Base-by-base conservation (phyloP, 2,329 filamentous ascomycete genomes). In the Passalora sequoiae region DNA sequence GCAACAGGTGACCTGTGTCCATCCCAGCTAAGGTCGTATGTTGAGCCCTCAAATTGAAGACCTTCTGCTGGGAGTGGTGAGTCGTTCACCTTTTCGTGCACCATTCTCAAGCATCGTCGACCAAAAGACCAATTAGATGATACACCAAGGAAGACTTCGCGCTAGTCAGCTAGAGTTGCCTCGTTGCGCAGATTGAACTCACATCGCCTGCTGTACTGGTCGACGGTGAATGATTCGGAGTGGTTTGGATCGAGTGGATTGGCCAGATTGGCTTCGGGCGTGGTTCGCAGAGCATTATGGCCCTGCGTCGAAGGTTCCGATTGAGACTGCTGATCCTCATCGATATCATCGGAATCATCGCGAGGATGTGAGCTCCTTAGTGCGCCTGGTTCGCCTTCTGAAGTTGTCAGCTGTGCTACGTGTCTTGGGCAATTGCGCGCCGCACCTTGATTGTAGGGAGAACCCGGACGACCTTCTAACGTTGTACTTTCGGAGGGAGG, bases 71-170 rank as follows among this genome's bases (percentile, higher is more conserved):
- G 69, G 0, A 71, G 57, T 1, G 69, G 66, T 2, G 62, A 60
- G 29, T 68, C 64, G 37, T 69, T 66, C 15, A 74, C 60, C 40
- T 69, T 65, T 45, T 75, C 68, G 36, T 76, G 69, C 0, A 69
- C 68, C 39, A 76, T 64, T 19, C 63, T 67, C n/a, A 78, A 60
- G 1, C 76, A 66, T 13, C 70, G 67, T 6, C 74, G 64, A 19
- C 68, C 68, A 38, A 77, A 78, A 0, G 74, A 73, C 75, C 75
- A 78, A 35, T 75, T 78, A 1, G 75, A 78, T 0, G 74, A 77
- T 2, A 72, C 73, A 1, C 74, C 75, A 6, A 78, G 64, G 44
- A 76, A 77, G 42, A 67, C 73, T 76, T 15, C 30, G 19, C 17
- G n/a, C n/a, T n/a, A n/a, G n/a, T n/a, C n/a, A n/a, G n/a, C n/a